These are phyloP conservation scores for Fusarium compactum DNA, from an alignment of 2,329 filamentous ascomycete genomes.

Conservation along the genomic window DNA sequence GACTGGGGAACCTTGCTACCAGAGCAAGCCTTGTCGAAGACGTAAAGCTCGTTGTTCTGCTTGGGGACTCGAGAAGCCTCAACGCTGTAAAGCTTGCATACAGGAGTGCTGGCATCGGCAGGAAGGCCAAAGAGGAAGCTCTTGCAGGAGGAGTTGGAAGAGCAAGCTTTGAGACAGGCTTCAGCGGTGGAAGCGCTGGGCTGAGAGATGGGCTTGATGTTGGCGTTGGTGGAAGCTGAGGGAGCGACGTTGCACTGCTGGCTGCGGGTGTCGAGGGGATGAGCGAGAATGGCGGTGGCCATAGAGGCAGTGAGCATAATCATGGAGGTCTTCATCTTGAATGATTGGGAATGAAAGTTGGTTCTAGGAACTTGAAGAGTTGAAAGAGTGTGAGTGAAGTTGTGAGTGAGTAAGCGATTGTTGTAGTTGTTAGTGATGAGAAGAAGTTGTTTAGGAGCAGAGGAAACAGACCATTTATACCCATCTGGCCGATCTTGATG, in stretches of 20 bases:
- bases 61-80: slow-evolving; percentile 6
- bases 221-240: slow-evolving; percentile 1
- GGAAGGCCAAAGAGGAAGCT: slow-evolving; percentile 19
- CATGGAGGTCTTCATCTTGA: slow-evolving; percentile 31
- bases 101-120: neutral
- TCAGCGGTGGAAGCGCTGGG: neutral
- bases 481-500: rapidly evolving
- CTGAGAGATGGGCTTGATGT: slow-evolving; percentile 8
- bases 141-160: slow-evolving; percentile 9
- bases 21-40: slow-evolving; percentile 21
- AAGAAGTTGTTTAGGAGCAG: neutral
- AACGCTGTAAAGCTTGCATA: slow-evolving; percentile 5
- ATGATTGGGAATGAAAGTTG: slow-evolving; percentile 1
- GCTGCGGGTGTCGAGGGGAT: slow-evolving; percentile 23
- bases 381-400: slow-evolving; percentile 7
- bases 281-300: slow-evolving; percentile 19
- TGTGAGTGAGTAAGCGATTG: neutral
- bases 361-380: neutral
- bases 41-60: slow-evolving; percentile 3
- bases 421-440: slow-evolving; percentile 1
- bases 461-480: neutral
- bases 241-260: slow-evolving; percentile 34
- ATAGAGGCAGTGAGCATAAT: slow-evolving; percentile 31
- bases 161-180: slow-evolving; percentile 9
- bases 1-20: slow-evolving; percentile 4